These are phyloP conservation scores for Panicum miliaceum DNA, from an alignment of 176 grass and related monocot genomes.

Conservation along the genomic window DNA sequence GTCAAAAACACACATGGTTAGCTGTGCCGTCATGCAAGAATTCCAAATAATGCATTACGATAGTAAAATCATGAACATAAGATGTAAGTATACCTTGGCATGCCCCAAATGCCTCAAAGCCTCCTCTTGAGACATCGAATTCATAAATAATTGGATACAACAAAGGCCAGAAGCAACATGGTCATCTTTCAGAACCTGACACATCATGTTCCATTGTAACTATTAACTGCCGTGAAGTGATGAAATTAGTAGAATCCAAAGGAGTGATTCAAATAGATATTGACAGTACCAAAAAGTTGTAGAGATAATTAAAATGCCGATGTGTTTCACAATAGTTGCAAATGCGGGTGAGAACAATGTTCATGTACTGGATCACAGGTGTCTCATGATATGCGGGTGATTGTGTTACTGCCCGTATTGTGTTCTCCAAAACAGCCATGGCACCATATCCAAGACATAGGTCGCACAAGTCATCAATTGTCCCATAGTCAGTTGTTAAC, in stretches of 20 bases:
- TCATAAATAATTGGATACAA: constrained; percentile 92
- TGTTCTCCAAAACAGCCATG: constrained; percentile 78
- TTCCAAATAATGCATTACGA: constrained; percentile 32
- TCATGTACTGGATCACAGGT: constrained; percentile 66
- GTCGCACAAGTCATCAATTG: constrained; percentile 90
- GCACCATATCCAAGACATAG: constrained; percentile 89
- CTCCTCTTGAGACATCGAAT: constrained; percentile 92
- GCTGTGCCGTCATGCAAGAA: constrained; percentile 19
- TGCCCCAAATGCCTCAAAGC: constrained; percentile 89
- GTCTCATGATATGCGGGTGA: constrained; percentile 61
- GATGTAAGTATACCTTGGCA: constrained; percentile 66
- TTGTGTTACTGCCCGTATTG: constrained; percentile 64
- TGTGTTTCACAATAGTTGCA: constrained; percentile 98
- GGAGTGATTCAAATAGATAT: constrained; percentile 19
- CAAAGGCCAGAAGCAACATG: constrained; percentile 94
- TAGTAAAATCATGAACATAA: constrained; percentile 11
- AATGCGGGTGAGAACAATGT: constrained; percentile 74
- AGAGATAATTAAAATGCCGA: constrained; percentile 97
- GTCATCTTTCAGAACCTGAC: constrained; percentile 90
- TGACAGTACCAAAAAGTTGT: constrained; percentile 86
- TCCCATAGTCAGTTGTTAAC: constrained; percentile 91
- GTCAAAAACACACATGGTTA: constrained; percentile 9
- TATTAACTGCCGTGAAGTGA: constrained; percentile 20
- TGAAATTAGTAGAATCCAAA: constrained; percentile 10
- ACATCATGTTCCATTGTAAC: constrained; percentile 33